Base-by-base conservation (phyloP, 305 asterid species). In the Striga hermonthica region DNA sequence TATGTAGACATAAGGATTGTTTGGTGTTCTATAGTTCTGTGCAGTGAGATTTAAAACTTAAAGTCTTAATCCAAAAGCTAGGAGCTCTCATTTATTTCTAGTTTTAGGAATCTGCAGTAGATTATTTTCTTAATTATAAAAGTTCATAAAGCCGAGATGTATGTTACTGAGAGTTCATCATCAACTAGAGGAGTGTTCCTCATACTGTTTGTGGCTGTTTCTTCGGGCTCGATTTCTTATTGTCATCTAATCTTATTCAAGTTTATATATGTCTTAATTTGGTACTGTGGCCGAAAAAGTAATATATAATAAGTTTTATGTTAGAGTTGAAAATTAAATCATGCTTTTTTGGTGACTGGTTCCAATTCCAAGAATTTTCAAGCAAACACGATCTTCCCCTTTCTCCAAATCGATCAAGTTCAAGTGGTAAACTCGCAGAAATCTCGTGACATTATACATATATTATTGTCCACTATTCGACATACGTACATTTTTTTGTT, bases 141-240 rank as follows among this genome's bases (percentile, higher is more conserved):
- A 7, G 39, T 54, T 28, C 3, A 22, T 54, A 54, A 22, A 54
- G 5, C 39, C 60, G 8, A 22, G 6, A 4, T 6, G 5, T 53
- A 53, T 53, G 57, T 53, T 16, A 53, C 3, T 53, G 58, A 22
- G 58, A 53, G 4, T 53, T 53, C 9, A 22, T 53, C 31, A 50
- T 53, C 37, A 53, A 22, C 9, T 7, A 15, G 7, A 54, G 39
- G 7, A 54, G 40, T 28, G 39, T 28, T 54, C 31, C 31, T 0
- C 31, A 22, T 22, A 22, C 31, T 22, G 31, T 22, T 22, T 22
- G 31, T 22, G 31, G 31, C 31, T 2, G 31, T 22, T 22, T 22
- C 31, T 22, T 22, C 31, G 31, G 31, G 31, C 31, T 22, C 31
- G 31, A 22, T 22, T 22, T 22, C 31, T 22, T 22, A 22, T 22